phyloP scores from a whole-genome alignment of 306 rosid genomes.

The Gynostemma pentaphyllum region DNA sequence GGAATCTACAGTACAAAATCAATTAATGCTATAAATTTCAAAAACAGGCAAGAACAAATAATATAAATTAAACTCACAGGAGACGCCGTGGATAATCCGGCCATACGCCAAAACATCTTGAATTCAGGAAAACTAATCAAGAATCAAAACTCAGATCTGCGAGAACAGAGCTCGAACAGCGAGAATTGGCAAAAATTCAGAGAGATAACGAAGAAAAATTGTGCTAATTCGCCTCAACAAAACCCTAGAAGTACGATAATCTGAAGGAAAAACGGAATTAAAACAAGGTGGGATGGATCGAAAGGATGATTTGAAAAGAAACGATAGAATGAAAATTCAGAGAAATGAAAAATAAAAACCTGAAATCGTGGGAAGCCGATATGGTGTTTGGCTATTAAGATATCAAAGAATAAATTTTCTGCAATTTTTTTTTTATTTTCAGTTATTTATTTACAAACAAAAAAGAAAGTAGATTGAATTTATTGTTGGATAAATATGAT shows the following conservation, averaged over 20 bases:
- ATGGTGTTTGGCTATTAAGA: no score
- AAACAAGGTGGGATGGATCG: slow-evolving; percentile 29
- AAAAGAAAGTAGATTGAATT: no score
- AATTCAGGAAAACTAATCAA: slow-evolving; percentile 18
- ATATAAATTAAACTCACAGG: slow-evolving; percentile 56
- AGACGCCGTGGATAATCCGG: slow-evolving; percentile 93
- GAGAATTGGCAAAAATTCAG: slow-evolving; percentile 19
- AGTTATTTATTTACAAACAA: neutral
- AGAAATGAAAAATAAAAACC: slow-evolving; percentile 20
- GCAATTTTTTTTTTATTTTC: neutral
- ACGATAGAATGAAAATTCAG: slow-evolving; percentile 13
- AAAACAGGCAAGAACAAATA: neutral
- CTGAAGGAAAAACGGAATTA: slow-evolving; percentile 13
- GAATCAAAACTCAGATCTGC: slow-evolving; percentile 51
- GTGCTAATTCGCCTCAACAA: slow-evolving; percentile 4
- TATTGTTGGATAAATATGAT: no score
- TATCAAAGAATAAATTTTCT: neutral
- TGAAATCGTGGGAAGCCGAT: slow-evolving; percentile 41
- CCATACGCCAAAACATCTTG: slow-evolving; percentile 98
- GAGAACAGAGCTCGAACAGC: slow-evolving; percentile 58
- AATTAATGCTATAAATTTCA: neutral
- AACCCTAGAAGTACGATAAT: slow-evolving; percentile 12
- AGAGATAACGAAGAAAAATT: slow-evolving; percentile 7
- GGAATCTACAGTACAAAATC: neutral
- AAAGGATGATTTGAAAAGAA: slow-evolving; percentile 16